A percentile compares a stretch with the other conserved stretches of the same genome.
Conservation (phyloP, 495 filamentous ascomycete genomes). For the Penicillium chermesinum region DNA sequence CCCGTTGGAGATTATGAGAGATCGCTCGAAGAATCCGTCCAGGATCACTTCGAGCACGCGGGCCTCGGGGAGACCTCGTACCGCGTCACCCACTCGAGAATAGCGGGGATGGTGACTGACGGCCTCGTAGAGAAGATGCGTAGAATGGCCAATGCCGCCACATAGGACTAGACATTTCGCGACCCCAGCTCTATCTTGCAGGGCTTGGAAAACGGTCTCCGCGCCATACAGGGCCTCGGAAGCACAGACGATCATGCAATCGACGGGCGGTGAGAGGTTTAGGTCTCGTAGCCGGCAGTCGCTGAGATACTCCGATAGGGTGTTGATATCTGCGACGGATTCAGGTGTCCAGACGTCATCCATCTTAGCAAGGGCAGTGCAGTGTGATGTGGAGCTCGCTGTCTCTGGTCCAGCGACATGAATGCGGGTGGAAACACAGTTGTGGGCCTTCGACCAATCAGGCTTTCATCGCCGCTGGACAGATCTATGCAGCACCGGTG, state of each 20-base stretch:
- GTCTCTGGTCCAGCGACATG: too few relatives aligned
- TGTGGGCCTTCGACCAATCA: too few relatives aligned
- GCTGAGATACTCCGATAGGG: neutral
- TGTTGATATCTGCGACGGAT: neutral
- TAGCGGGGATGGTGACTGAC: conserved; percentile 23
- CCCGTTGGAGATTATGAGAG: conserved; percentile 9
- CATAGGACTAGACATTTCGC: conserved; percentile 31
- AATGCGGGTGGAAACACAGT: too few relatives aligned
- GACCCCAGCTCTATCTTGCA: conserved; percentile 13
- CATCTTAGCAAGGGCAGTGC: neutral
- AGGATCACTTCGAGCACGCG: conserved; percentile 27
- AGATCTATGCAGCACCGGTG: too few relatives aligned
- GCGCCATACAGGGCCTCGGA: conserved; percentile 20
- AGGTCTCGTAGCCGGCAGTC: neutral
- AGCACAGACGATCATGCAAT: conserved; percentile 28
- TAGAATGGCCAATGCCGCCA: conserved; percentile 37
- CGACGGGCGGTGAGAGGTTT: neutral
- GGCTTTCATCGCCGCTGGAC: too few relatives aligned
- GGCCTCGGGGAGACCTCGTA: conserved; percentile 27
- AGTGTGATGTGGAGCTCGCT: too few relatives aligned
- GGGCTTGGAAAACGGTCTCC: conserved; percentile 14
- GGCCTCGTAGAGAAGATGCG: conserved; percentile 27
- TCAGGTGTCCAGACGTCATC: neutral
- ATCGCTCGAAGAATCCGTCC: conserved; percentile 17
- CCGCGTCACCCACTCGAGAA: conserved; percentile 8